Conservation (phyloP, 2,329 filamentous ascomycete species). For the Fusarium sp. region DNA sequence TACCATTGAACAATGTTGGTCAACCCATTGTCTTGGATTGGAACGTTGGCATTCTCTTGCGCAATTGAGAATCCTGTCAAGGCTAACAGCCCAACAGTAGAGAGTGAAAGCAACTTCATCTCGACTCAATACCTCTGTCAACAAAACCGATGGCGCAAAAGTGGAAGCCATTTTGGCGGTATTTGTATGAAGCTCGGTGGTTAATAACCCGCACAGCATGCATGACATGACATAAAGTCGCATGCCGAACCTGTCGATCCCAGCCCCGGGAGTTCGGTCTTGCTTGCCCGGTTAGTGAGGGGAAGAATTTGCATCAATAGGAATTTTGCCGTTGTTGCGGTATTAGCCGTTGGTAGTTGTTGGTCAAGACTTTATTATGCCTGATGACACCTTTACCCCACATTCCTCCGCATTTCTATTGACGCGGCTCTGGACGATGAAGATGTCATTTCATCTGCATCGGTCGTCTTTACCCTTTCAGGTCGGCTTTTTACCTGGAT, state of each 20-base stretch:
- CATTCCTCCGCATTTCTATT: constrained; percentile 32
- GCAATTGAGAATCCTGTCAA: constrained; percentile 26
- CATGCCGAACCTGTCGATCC: constrained; percentile 23
- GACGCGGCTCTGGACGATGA: constrained; percentile 25
- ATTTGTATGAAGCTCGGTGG: constrained; percentile 22
- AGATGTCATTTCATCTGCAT: constrained; percentile 17
- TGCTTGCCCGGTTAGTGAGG: constrained; percentile 31
- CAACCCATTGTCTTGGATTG: constrained; percentile 31
- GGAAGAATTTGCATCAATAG: constrained; percentile 36
- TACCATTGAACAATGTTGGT: constrained; percentile 33
- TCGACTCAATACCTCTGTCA: neutral
- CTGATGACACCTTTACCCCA: constrained; percentile 21
- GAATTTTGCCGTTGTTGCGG: constrained; percentile 21
- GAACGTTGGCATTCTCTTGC: constrained; percentile 7
- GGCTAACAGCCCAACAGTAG: constrained; percentile 23
- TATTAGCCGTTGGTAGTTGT: constrained; percentile 20
- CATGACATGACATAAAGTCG: constrained; percentile 10
- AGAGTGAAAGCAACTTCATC: constrained; percentile 32
- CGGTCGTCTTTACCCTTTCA: constrained; percentile 18
- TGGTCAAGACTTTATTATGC: neutral
- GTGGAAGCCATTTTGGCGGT: neutral
- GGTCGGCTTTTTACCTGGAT: neutral
- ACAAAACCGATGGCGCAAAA: neutral
- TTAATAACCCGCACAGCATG: constrained; percentile 7
- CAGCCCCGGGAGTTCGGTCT: constrained; percentile 25